Base-by-base conservation (phyloP, 495 filamentous ascomycete genomes). In the Xylaria castorea region DNA sequence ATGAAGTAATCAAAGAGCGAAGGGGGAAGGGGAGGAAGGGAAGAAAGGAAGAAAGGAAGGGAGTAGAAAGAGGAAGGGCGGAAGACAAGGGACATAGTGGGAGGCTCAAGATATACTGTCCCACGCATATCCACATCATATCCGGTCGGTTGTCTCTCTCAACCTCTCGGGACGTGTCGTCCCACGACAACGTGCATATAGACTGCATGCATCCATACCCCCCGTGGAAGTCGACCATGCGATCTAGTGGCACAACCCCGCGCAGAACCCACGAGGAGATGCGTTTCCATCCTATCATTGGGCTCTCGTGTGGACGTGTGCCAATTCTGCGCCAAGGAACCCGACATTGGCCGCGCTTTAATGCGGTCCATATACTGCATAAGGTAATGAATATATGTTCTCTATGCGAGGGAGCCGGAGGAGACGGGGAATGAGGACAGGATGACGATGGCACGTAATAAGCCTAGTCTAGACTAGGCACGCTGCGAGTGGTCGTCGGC, bases 61-160 rank as follows among this genome's bases (percentile, higher is more conserved):
- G 36, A 14, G 64, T 71, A 57, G 74, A 57, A 53, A 53, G 50
- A 32, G 50, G 50, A 57, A 42, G 38, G 20, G 40, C 46, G 64
- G 64, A 66, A 2, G 44, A 68, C 66, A 57, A 57, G 50, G 66
- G 66, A 22, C 22, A 68, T 68, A 68, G 66, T 68, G 66, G 66
- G 66, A 68, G 50, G 66, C 66, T 68, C 66, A 68, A 57, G 66
- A 68, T 68, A 68, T 68, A 68, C 66, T 68, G 66, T 68, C 66
- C 18, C 22, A 30, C 22, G 34, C 36, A 42, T 40, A 40, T 57
- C 48, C 50, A 55, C 66, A 40, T 22, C 48, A 27, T 44, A 42
- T 40, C 66, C 50, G 48, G 34, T 22, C 36, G 66, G 66, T 40
- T 48, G 50, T 68, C 48, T 55, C 50, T 27, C 34, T 68, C 36